Evolutionary conservation across 2,329 filamentous ascomycete species (phyloP), one percentile per base, ranked within the genome.

Genomic region (Myriosclerotinia curreyana): DNA sequence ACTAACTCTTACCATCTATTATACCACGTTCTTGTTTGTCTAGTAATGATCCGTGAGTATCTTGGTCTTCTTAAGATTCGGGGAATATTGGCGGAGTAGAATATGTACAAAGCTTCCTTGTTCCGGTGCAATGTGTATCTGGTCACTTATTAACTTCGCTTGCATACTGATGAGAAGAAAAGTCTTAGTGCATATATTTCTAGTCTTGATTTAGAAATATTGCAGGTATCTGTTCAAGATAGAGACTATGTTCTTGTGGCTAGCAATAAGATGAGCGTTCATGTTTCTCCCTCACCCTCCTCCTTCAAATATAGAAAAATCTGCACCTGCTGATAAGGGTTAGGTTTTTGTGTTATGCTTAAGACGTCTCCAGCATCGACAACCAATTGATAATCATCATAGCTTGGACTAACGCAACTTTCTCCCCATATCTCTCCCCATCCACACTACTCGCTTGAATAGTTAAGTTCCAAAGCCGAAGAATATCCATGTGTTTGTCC

Each of bases 401-500:
- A 50, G 76, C 78, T 68, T 79, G 75, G 46, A 79, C 76, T 65
- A 80, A 64, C 9, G 75, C 75, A 31, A 79, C 76, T 60, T 73
- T 75, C 65, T 76, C 74, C 3, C 75, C 77, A 68, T 77, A 79
- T 60, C 68, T 68, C 55, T 71, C 70, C 2, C 77, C 77, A 69
- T 78, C 76, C 69, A 68, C 74, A 61, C 74, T 77, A 14, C 69
- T 71, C 15, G 76, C 77, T 65, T 79, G 76, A 46, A 78, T 65
- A 0, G 77, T 79, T 59, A 77, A 69, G 69, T 79, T 80, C 67
- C 76, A 80, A 74, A 80, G 74, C 12, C 74, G 74, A 60, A 81
- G 67, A 22, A 76, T 69, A 58, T 80, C 79, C 64, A 79, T 71
- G 25, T 75, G 74, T 64, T 73, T 74, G 8, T 70, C 68, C 25